These are phyloP conservation scores for Apophysomyces sp. DNA, from an alignment of 371 early-diverging fungal genomes.

Conservation along the genomic window DNA sequence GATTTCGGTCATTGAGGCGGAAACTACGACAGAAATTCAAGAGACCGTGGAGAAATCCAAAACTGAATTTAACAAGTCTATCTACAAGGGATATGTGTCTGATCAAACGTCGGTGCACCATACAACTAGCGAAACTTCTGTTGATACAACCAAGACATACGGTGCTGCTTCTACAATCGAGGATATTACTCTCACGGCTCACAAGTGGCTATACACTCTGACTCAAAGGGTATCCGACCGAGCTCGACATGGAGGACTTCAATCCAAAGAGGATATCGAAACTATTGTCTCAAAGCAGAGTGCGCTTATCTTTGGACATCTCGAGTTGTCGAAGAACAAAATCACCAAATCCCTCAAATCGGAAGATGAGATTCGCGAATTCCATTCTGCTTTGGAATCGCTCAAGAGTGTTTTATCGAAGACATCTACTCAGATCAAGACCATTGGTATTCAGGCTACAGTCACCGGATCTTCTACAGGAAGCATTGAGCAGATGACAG, in stretches of 20 bases:
- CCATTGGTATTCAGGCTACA: conserved; percentile 14
- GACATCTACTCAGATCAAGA: conserved; percentile 21
- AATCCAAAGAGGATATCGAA: conserved; percentile 18
- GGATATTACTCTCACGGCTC: conserved; percentile 24
- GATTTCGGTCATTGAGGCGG: conserved; percentile 12
- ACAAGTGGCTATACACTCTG: conserved; percentile 24
- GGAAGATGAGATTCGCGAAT: conserved; percentile 12
- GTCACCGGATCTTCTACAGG: conserved; percentile 4
- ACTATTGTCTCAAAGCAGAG: conserved; percentile 14
- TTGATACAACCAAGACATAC: background rate
- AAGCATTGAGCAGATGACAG: conserved; percentile 27
- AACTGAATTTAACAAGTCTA: conserved; percentile 8
- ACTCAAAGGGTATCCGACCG: conserved; percentile 26
- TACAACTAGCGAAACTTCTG: conserved; percentile 4
- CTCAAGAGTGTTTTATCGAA: conserved; percentile 20
- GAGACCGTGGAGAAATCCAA: conserved; percentile 21
- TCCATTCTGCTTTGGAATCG: conserved; percentile 14
- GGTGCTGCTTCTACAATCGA: conserved; percentile 13
- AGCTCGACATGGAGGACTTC: conserved; percentile 16
- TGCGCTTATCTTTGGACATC: conserved; percentile 9
- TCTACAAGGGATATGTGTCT: conserved; percentile 9
- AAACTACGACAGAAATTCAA: conserved; percentile 21
- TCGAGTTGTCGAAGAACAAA: conserved; percentile 20
- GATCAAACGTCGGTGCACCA: conserved; percentile 9
- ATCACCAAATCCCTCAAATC: conserved; percentile 21